Evolutionary conservation across 306 rosid species (phyloP), one percentile per base, ranked within the genome.

Genomic region (Bauhinia variegata): DNA sequence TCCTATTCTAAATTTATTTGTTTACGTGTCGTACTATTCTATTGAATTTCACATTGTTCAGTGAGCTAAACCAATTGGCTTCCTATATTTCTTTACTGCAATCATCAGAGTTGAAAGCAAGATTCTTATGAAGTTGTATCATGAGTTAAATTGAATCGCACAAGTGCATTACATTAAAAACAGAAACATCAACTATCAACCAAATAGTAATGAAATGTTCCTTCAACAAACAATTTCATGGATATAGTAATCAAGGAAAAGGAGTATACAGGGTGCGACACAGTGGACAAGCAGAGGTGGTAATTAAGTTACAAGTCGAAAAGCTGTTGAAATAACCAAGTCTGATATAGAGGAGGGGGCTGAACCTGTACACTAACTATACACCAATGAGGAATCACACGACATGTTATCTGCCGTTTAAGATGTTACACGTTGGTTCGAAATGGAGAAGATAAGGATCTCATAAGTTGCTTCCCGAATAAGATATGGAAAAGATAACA

Each of bases 351-450:
- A 23, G 28, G 28, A 23, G 14, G 34, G 50, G 43, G 15, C 54
- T 8, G 39, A 62, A 32, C 18, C 36, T 69, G 30, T 19, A 47
- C 47, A 64, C 8, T 60, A 18, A 16, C 39, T 57, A 57, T 30
- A 49, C 3, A 38, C 15, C 44, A 62, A 5, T 14, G 62, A 6
- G 63, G 67, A 33, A 44, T 43, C 67, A 32, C 31, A 56, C 38
- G 13, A 30, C 50, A 61, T 30, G 56, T 16, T 57, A 60, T 48
- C n/a, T 57, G 12, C 13, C 10, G 51, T 34, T 49, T 41, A 74
- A 14, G n/a, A 57, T 39, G 47, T n/a, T 36, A n/a, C 28, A 73
- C 55, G 31, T 18, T 50, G 66, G 33, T 51, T 54, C 68, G 50
- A 28, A 74, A 46, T 31, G 16, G 38, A 36, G 9, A 12, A 56